These are phyloP conservation scores for Mycosphaerelloides madeirae DNA, from an alignment of 2,329 filamentous ascomycete genomes.

Conservation along the genomic window DNA sequence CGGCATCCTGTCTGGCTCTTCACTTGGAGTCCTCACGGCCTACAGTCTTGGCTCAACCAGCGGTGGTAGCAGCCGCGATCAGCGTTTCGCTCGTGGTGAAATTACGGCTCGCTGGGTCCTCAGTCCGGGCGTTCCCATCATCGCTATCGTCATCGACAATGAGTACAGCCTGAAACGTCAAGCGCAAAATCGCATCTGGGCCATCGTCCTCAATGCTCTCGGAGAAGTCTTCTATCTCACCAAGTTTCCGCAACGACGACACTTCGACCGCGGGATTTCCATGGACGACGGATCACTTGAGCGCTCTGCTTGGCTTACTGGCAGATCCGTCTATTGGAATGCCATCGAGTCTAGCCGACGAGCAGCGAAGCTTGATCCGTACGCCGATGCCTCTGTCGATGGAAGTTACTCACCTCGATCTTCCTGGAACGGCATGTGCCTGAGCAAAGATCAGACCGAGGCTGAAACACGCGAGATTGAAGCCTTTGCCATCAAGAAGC, in stretches of 20 bases:
- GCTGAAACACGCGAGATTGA: slow-evolving; percentile 81
- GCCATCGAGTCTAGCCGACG: slow-evolving; percentile 74
- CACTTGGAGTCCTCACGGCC: slow-evolving; percentile 73
- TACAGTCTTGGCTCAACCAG: slow-evolving; percentile 59
- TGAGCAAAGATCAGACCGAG: slow-evolving; percentile 64
- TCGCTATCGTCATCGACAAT: slow-evolving; percentile 78
- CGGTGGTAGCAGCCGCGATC: slow-evolving; percentile 54
- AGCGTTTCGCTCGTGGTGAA: slow-evolving; percentile 66
- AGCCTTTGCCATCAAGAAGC: slow-evolving; percentile 65
- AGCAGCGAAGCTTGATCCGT: slow-evolving; percentile 65
- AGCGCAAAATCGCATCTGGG: slow-evolving; percentile 71
- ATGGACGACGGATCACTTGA: slow-evolving; percentile 52
- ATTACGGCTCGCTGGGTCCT: slow-evolving; percentile 85
- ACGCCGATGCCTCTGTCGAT: slow-evolving; percentile 59
- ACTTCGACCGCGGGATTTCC: slow-evolving; percentile 43
- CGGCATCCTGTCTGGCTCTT: slow-evolving; percentile 78
- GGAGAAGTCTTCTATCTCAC: slow-evolving; percentile 86
- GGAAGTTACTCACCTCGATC: slow-evolving; percentile 78
- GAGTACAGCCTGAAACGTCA: slow-evolving; percentile 69
- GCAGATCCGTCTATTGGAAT: slow-evolving; percentile 74
- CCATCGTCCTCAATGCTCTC: slow-evolving; percentile 86
- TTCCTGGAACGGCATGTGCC: slow-evolving; percentile 66
- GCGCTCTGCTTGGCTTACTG: slow-evolving; percentile 72
- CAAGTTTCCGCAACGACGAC: slow-evolving; percentile 58
- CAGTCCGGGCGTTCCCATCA: slow-evolving; percentile 87